These are phyloP conservation scores for Thuja plicata DNA, from an alignment of 83 land plant genomes.

Conservation along the genomic window DNA sequence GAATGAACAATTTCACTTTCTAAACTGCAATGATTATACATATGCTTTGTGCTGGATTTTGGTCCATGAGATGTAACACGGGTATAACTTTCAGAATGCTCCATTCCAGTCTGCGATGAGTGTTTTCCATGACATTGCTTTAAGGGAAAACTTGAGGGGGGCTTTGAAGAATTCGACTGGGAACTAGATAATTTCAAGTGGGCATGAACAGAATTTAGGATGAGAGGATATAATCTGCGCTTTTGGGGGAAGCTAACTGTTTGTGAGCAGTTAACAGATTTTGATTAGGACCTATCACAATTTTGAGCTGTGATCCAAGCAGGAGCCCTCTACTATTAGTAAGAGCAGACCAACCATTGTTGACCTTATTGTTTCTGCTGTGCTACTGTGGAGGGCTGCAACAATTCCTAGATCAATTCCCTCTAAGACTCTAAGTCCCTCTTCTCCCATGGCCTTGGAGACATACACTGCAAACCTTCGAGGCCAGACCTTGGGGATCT, in stretches of 20 bases:
- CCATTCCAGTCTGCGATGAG: slow-evolving; percentile 17
- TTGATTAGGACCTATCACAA: too few species aligned
- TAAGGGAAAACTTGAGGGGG: not conserved
- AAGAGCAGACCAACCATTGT: too few species aligned
- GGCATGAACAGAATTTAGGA: not conserved
- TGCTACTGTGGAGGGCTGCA: too few species aligned
- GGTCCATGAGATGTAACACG: slow-evolving; percentile 39
- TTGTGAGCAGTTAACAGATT: too few species aligned
- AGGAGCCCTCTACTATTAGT: not conserved
- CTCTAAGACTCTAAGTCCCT: not conserved
- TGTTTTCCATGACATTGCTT: not conserved
- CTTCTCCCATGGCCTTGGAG: too few species aligned
- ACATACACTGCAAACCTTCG: too few species aligned
- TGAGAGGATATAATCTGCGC: not conserved
- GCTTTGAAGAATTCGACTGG: not conserved
- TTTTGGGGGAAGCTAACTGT: too few species aligned
- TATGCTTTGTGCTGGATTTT: not conserved
- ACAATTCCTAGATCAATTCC: slow-evolving; percentile 2
- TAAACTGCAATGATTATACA: slow-evolving; percentile 5
- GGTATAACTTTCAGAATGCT: slow-evolving; percentile 45
- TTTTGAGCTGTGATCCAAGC: slow-evolving; percentile 15
- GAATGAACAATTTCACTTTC: slow-evolving; percentile 3
- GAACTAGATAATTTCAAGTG: slow-evolving; percentile 6
- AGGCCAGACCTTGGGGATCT: too few species aligned
- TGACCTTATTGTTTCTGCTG: too few species aligned